These are phyloP conservation scores for Leccinum fibrillosum DNA, from an alignment of 768 basidiomycete genomes.

Conservation along the genomic window DNA sequence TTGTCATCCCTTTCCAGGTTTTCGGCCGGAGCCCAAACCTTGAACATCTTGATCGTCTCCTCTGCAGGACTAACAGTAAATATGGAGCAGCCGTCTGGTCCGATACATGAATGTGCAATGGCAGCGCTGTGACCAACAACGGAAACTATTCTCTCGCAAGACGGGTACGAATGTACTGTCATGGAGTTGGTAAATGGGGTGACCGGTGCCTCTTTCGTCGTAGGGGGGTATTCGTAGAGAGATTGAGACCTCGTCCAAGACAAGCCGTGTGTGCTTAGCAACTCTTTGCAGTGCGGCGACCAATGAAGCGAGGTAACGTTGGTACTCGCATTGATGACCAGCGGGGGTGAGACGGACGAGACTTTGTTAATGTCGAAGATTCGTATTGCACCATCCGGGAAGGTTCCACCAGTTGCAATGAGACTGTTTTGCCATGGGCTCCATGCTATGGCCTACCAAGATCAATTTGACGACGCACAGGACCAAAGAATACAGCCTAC, in stretches of 20 bases:
- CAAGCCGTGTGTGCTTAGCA: slow-evolving; percentile 74
- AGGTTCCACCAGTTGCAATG: slow-evolving; percentile 64
- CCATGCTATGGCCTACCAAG: slow-evolving; percentile 63
- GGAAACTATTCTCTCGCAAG: slow-evolving; percentile 47
- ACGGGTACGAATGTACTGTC: slow-evolving; percentile 54
- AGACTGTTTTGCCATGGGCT: slow-evolving; percentile 70
- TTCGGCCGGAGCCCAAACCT: slow-evolving; percentile 48
- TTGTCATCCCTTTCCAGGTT: slow-evolving; percentile 16
- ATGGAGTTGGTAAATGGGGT: slow-evolving; percentile 39
- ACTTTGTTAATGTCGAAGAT: slow-evolving; percentile 44
- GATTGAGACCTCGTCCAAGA: slow-evolving; percentile 26
- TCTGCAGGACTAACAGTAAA: slow-evolving; percentile 64
- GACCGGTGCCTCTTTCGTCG: slow-evolving; percentile 19
- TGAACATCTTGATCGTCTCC: slow-evolving; percentile 73
- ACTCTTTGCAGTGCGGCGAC: slow-evolving; percentile 79
- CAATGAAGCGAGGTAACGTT: slow-evolving; percentile 62
- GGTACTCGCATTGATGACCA: slow-evolving; percentile 42
- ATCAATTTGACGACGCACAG: background rate
- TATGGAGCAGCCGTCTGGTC: slow-evolving; percentile 58
- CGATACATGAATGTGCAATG: slow-evolving; percentile 59
- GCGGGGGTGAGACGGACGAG: slow-evolving; percentile 46
- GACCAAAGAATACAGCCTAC: slow-evolving; percentile 18
- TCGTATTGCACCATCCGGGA: slow-evolving; percentile 56
- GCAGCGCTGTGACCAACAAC: slow-evolving; percentile 53
- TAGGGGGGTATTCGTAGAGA: slow-evolving; percentile 15